Evolutionary conservation across 257 asterid species (phyloP).

Genomic region (Voacanga thouarsii): DNA sequence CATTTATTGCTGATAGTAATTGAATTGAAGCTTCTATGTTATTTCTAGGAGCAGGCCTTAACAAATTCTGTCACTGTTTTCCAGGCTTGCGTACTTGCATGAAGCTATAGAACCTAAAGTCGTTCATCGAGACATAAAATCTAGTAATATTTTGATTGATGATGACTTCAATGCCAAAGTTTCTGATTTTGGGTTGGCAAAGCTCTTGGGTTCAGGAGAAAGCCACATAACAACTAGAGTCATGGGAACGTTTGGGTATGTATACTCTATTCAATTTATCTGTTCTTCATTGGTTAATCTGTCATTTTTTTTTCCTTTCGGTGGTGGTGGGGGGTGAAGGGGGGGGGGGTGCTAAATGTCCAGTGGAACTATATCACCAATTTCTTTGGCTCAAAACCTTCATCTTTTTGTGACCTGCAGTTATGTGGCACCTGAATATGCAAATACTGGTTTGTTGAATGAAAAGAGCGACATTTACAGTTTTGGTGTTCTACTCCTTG

Average conservation of each 20-base stretch:
- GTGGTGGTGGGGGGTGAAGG: no score
- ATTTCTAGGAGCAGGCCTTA: background rate
- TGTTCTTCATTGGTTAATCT: conserved; percentile 5
- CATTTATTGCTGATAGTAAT: background rate
- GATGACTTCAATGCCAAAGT: conserved; percentile 78
- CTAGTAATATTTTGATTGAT: conserved; percentile 91
- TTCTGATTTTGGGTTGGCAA: conserved; percentile 97
- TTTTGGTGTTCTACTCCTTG: conserved; percentile 88
- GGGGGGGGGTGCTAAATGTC: background rate
- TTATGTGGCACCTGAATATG: conserved; percentile 97
- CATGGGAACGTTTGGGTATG: conserved; percentile 98
- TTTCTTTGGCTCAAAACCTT: conserved; percentile 5
- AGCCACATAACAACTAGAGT: conserved; percentile 96
- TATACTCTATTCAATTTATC: background rate
- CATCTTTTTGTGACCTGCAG: conserved; percentile 42
- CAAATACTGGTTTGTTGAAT: conserved; percentile 83
- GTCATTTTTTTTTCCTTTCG: no score
- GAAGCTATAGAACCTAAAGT: conserved; percentile 98
- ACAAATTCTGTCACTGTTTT: conserved; percentile 9
- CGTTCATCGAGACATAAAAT: conserved; percentile 91
- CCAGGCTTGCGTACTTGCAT: conserved; percentile 93
- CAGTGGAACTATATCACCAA: background rate
- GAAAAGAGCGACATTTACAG: conserved; percentile 94
- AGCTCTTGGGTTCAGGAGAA: conserved; percentile 90
- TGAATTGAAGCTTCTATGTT: background rate